Evolutionary conservation across 805 yeast species (phyloP).

Genomic region (Pichia manshurica): DNA sequence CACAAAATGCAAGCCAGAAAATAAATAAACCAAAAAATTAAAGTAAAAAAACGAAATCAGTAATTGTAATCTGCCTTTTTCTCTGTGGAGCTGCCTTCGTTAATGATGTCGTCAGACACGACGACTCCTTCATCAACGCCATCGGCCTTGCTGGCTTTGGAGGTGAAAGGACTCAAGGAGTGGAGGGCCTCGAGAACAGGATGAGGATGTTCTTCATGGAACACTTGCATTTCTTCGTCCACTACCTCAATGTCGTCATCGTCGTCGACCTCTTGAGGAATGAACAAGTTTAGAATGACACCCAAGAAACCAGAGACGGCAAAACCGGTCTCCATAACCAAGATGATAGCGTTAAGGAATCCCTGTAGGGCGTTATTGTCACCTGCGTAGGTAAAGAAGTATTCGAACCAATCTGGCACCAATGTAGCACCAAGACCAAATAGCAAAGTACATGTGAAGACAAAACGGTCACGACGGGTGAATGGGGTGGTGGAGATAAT

Average conservation of each 20-base stretch:
- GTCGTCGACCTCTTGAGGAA: slow-evolving; percentile 47
- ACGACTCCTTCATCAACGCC: slow-evolving; percentile 18
- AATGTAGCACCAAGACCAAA: slow-evolving; percentile 49
- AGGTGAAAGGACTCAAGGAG: slow-evolving; percentile 12
- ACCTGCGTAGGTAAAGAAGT: slow-evolving; percentile 47
- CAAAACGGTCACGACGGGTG: slow-evolving; percentile 52
- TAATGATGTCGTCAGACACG: slow-evolving; percentile 11
- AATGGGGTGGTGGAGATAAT: slow-evolving; percentile 49
- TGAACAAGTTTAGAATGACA: slow-evolving; percentile 40
- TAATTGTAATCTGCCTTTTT: slow-evolving; percentile 12
- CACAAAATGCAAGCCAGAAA: too few species aligned
- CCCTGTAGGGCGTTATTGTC: slow-evolving; percentile 39
- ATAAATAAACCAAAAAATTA: too few species aligned
- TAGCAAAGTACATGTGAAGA: slow-evolving; percentile 45
- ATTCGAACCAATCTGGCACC: slow-evolving; percentile 41
- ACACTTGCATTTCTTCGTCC: slow-evolving; percentile 31
- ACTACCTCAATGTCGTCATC: slow-evolving; percentile 35
- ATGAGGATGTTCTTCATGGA: slow-evolving; percentile 16
- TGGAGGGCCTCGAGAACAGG: slow-evolving; percentile 13
- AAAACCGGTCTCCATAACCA: slow-evolving; percentile 54
- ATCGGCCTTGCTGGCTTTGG: slow-evolving; percentile 11
- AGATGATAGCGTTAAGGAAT: slow-evolving; percentile 46
- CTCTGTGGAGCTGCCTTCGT: slow-evolving; percentile 20
- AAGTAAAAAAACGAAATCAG: background rate
- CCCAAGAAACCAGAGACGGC: slow-evolving; percentile 52